Evolutionary conservation across 2,329 filamentous ascomycete species (phyloP).

Genomic region (Sporothrix euskadiensis): DNA sequence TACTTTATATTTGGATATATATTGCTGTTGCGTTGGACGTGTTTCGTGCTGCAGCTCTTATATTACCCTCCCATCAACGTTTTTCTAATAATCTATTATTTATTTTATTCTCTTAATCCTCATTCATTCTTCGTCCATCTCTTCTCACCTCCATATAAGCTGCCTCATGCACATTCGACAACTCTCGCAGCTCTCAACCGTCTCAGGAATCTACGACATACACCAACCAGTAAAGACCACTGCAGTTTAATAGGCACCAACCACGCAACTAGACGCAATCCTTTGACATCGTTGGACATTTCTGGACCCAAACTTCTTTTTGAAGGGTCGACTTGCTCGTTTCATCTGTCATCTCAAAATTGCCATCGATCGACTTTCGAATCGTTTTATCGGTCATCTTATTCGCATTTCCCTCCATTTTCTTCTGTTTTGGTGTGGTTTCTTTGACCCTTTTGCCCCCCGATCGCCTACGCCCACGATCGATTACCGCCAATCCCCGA

Average conservation of each 20-base stretch:
- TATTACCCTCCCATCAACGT: background rate
- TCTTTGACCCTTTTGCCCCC: background rate
- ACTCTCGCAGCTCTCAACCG: background rate
- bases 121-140: background rate
- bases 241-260: background rate
- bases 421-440: background rate
- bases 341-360: background rate
- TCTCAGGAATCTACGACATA: background rate
- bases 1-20: background rate
- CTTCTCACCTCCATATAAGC: background rate
- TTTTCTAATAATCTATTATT: conserved; percentile 1
- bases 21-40: conserved; percentile 5
- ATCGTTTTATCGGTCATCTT: background rate
- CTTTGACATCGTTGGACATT: background rate
- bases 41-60: conserved; percentile 1
- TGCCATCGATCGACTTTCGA: background rate
- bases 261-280: background rate
- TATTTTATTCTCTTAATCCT: background rate
- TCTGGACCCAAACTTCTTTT: background rate
- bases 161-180: conserved; percentile 1
- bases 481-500: conserved; percentile 12
- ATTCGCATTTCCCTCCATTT: background rate
- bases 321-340: background rate
- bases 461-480: conserved; percentile 5
- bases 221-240: background rate